Conservation (phyloP, 148 eudicot species). For the Cornus controversa region DNA sequence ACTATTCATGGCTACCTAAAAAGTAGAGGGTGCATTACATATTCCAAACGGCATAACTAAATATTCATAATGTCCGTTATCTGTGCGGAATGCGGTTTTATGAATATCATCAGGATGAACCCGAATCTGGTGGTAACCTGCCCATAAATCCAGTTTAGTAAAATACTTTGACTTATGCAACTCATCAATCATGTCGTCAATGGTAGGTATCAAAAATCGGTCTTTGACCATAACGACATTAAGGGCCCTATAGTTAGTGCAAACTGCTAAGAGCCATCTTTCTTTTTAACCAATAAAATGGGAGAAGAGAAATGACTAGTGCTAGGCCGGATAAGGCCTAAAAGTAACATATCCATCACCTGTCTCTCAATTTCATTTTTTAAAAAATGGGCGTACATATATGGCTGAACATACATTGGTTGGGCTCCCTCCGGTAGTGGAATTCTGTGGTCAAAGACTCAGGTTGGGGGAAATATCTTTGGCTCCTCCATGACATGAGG, state of each 20-base stretch:
- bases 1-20: background rate
- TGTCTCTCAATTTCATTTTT: too few relatives aligned
- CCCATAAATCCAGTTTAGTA: background rate
- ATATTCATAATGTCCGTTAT: background rate
- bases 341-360: too few relatives aligned
- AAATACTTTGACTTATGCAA: background rate
- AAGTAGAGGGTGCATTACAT: background rate
- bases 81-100: background rate
- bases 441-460: too few relatives aligned
- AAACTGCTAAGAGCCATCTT: background rate
- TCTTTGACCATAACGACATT: background rate
- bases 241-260: background rate
- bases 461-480: too few relatives aligned
- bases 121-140: constrained; percentile 1
- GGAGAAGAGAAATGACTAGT: too few relatives aligned
- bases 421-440: too few relatives aligned
- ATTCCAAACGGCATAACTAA: background rate
- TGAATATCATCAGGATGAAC: background rate
- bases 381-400: too few relatives aligned
- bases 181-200: background rate
- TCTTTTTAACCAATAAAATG: too few relatives aligned
- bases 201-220: background rate
- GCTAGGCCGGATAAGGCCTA: too few relatives aligned
- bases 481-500: too few relatives aligned
- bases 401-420: too few relatives aligned